A percentile compares a stretch with the other conserved stretches of the same genome.
Conservation (phyloP, 768 basidiomycete species). For the Russula vinacea region DNA sequence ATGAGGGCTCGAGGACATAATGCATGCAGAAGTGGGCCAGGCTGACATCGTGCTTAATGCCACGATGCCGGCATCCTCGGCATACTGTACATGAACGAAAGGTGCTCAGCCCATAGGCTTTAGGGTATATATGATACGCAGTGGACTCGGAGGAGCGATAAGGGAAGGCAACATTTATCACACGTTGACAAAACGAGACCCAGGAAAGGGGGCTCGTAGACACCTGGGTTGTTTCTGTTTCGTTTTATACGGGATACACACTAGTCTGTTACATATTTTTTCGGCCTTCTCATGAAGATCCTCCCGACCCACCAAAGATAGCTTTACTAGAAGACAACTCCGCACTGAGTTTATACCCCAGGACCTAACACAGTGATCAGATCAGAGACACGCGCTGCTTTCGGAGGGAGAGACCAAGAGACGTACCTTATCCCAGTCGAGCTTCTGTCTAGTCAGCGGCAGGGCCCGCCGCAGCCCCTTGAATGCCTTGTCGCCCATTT, state of each 20-base stretch:
- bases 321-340: slow-evolving; percentile 69
- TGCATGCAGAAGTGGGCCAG: not conserved
- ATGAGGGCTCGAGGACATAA: not conserved
- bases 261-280: slow-evolving; percentile 9
- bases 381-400: not conserved
- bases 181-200: not conserved
- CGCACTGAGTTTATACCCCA: slow-evolving; percentile 70
- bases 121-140: no score
- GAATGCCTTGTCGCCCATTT: slow-evolving; percentile 93
- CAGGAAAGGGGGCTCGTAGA: not conserved
- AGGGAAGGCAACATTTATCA: not conserved
- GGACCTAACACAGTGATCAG: slow-evolving; percentile 39
- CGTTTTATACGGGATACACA: slow-evolving; percentile 15
- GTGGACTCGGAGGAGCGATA: no score
- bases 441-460: slow-evolving; percentile 87
- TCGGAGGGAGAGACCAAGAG: not conserved
- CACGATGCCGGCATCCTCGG: not conserved
- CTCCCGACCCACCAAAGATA: slow-evolving; percentile 41
- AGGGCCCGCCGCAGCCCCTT: slow-evolving; percentile 85
- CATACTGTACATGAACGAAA: no score
- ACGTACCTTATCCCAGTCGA: slow-evolving; percentile 91
- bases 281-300: slow-evolving; percentile 30
- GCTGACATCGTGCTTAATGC: not conserved
- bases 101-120: no score
- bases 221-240: not conserved